Evolutionary conservation across 2,329 filamentous ascomycete species (phyloP).

Genomic region (Mycogone perniciosa): DNA sequence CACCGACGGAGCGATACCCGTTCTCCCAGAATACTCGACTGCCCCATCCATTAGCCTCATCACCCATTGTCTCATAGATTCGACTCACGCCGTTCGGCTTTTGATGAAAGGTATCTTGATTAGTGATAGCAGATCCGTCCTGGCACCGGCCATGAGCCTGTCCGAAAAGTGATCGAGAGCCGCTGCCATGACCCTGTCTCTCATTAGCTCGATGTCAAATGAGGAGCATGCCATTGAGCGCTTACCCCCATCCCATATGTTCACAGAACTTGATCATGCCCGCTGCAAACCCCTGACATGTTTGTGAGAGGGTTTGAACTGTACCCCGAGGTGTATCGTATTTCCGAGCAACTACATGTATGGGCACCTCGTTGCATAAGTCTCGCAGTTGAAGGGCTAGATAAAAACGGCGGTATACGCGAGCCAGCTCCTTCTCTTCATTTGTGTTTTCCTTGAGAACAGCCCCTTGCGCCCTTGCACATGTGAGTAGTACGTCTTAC

Average conservation of each 20-base stretch:
- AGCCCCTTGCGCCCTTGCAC: constrained; percentile 57
- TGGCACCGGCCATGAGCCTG: constrained; percentile 64
- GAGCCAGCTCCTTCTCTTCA: constrained; percentile 53
- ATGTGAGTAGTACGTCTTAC: neutral
- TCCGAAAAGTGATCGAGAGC: constrained; percentile 72
- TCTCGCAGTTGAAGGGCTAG: constrained; percentile 71
- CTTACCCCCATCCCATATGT: constrained; percentile 64
- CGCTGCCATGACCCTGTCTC: constrained; percentile 56
- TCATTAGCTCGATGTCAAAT: constrained; percentile 12
- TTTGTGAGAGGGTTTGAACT: constrained; percentile 66
- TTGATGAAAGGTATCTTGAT: constrained; percentile 70
- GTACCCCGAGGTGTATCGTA: constrained; percentile 64
- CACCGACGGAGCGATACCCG: constrained; percentile 61
- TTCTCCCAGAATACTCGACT: constrained; percentile 66
- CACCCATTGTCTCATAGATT: neutral
- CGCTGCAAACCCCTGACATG: constrained; percentile 70
- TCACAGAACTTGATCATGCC: constrained; percentile 77
- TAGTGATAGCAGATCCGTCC: constrained; percentile 62
- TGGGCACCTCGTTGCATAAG: constrained; percentile 68
- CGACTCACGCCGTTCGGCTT: constrained; percentile 59
- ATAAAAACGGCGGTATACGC: constrained; percentile 67
- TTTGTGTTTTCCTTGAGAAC: constrained; percentile 55
- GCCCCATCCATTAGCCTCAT: constrained; percentile 4
- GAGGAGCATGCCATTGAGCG: constrained; percentile 5
- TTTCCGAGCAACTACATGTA: constrained; percentile 62